phyloP scores from a whole-genome alignment of 306 rosid genomes.

The Spatholobus suberectus region DNA sequence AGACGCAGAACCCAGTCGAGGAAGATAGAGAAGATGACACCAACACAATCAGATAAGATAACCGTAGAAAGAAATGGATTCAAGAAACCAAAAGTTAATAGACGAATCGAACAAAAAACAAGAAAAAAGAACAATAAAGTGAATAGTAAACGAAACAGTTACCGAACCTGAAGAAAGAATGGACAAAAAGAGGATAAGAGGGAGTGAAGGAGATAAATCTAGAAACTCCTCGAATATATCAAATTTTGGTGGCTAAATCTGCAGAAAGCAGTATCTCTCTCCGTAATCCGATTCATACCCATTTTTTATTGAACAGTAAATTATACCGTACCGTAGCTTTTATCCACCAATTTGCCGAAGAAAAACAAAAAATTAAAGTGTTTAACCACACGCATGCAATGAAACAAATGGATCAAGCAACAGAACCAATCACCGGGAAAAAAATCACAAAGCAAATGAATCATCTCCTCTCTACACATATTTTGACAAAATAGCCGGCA shows the following conservation, averaged over 20 bases:
- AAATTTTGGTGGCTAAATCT: constrained; percentile 39
- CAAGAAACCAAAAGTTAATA: constrained; percentile 18
- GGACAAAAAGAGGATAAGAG: constrained; percentile 46
- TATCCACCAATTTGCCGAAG: neutral
- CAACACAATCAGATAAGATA: constrained; percentile 33
- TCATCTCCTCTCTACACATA: constrained; percentile 20
- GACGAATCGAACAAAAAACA: neutral
- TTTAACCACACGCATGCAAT: neutral
- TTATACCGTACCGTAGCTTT: constrained; percentile 20
- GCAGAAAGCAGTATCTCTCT: constrained; percentile 25
- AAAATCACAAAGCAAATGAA: constrained; percentile 25
- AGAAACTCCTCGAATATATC: constrained; percentile 41
- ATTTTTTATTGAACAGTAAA: constrained; percentile 20
- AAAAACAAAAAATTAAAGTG: constrained; percentile 1
- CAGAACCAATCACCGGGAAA: constrained; percentile 8
- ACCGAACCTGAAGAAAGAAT: constrained; percentile 29
- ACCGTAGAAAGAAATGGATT: constrained; percentile 16
- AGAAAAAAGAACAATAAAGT: neutral
- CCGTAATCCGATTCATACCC: constrained; percentile 28
- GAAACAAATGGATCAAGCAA: constrained; percentile 32
- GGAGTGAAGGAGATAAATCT: constrained; percentile 41
- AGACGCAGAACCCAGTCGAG: constrained; percentile 30
- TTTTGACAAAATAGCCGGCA: constrained; percentile 43
- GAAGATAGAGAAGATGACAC: constrained; percentile 4
- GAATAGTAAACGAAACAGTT: constrained; percentile 31